Base-by-base conservation (phyloP, 495 filamentous ascomycete genomes). In the Talaromyces stipitatus region DNA sequence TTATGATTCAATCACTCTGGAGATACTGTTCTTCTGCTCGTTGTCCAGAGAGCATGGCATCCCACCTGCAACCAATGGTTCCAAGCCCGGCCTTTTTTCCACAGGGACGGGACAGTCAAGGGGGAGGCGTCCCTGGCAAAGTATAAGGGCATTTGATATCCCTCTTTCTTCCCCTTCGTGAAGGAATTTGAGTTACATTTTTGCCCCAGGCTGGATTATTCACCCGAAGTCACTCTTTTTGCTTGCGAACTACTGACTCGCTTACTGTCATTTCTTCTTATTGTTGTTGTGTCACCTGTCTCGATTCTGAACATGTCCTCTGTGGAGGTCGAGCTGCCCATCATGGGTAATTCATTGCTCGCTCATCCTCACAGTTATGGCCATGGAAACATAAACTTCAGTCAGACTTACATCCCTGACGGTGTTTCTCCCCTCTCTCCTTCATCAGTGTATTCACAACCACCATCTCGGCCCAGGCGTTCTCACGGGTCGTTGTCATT, bases 401-500 rank as follows among this genome's bases (percentile, higher is more conserved):
- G 18, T 16, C 36, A 41, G 22, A 18, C 36, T 5, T 28, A 55
- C 24, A 46, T 28, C 22, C 33, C 51, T 33, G 32, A 54, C 16
- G n/a, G 36, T 12, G 14, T 28, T 2, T 28, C 20, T 18, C 33
- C 54, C 1, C 38, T 55, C n/a, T 55, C 54, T 45, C 33, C 54
- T 43, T 28, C 54, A 26, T 55, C 54, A 28, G n/a, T 45, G 7
- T 45, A 43, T 23, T 55, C 54, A 14, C 54, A 55, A 8, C 33
- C 33, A 38, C 22, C 22, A n/a, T 55, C 54, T 28, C 54, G 54
- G 12, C 36, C 38, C 5, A 46, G 33, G 20, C 60, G 66, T 29
- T 58, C 65, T 9, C 65, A 62, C 36, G 63, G 58, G 28, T 64
- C 65, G 22, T 60, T 70, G 12, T 67, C 65, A 23, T 67, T 67